A percentile compares a stretch with the other conserved stretches of the same genome.
These are phyloP conservation scores for Hortaea werneckii DNA, from an alignment of 2,329 filamentous ascomycete species.

Conservation along the genomic window DNA sequence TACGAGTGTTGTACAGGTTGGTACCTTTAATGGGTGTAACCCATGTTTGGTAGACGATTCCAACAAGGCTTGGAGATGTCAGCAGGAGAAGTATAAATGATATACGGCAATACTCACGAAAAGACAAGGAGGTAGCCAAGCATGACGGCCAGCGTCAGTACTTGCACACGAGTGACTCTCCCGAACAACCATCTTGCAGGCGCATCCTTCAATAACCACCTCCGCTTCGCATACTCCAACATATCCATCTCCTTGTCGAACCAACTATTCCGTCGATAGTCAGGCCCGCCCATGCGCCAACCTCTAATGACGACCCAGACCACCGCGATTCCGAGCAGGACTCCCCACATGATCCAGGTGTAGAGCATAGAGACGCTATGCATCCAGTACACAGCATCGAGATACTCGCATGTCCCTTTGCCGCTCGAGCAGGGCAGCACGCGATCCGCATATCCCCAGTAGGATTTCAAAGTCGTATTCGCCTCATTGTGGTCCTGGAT, in stretches of 20 bases:
- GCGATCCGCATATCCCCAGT: slow-evolving; percentile 49
- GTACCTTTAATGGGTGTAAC: slow-evolving; percentile 54
- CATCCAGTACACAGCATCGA: slow-evolving; percentile 45
- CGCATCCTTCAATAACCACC: slow-evolving; percentile 52
- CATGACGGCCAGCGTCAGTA: slow-evolving; percentile 50
- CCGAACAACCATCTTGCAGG: slow-evolving; percentile 49
- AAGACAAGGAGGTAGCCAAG: slow-evolving; percentile 56
- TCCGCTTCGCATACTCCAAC: slow-evolving; percentile 25
- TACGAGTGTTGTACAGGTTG: slow-evolving; percentile 53
- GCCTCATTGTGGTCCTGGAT: slow-evolving; percentile 22
- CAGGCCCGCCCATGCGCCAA: slow-evolving; percentile 11
- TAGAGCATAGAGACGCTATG: slow-evolving; percentile 48
- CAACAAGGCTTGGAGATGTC: slow-evolving; percentile 38
- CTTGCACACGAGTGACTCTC: slow-evolving; percentile 57
- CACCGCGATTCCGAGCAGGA: slow-evolving; percentile 39
- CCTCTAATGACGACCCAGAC: slow-evolving; percentile 31
- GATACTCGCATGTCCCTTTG: slow-evolving; percentile 47
- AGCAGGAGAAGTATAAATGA: neutral
- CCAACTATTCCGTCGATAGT: slow-evolving; percentile 8
- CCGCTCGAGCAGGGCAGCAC: slow-evolving; percentile 49
- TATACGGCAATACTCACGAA: slow-evolving; percentile 31
- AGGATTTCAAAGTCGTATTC: slow-evolving; percentile 19
- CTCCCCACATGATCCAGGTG: slow-evolving; percentile 47
- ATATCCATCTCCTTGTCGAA: slow-evolving; percentile 10
- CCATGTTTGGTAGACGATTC: slow-evolving; percentile 60